These are phyloP conservation scores for Mayamaea pseudoterrestris DNA, from an alignment of 108 stramenopile genomes.

Conservation along the genomic window DNA sequence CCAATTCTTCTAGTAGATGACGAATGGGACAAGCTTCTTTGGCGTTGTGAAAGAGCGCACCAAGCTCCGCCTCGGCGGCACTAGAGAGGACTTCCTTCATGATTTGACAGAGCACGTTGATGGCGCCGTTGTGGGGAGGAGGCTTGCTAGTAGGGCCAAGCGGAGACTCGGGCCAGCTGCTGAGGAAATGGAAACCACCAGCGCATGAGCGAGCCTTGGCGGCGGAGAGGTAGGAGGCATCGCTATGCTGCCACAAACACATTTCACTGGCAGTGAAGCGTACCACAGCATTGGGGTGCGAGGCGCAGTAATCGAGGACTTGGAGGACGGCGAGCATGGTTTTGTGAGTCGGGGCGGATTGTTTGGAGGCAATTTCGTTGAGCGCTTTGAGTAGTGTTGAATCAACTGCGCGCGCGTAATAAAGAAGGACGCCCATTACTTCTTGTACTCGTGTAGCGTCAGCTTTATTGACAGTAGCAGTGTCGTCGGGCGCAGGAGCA, in stretches of 20 bases:
- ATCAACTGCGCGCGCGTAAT: conserved; percentile 28
- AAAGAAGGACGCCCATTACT: conserved; percentile 28
- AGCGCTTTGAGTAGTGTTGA: conserved; percentile 17
- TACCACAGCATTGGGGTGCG: conserved; percentile 26
- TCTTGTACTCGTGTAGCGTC: conserved; percentile 21
- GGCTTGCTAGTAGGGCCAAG: background rate
- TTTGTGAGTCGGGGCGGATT: conserved; percentile 11
- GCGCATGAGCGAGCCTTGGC: conserved; percentile 17
- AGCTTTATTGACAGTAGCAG: background rate
- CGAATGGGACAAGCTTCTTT: conserved; percentile 11
- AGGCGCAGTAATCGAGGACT: conserved; percentile 34
- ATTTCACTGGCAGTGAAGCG: conserved; percentile 23
- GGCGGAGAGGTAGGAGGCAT: conserved; percentile 25
- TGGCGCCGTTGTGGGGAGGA: conserved; percentile 13
- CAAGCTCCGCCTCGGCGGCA: conserved; percentile 31
- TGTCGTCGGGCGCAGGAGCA: conserved; percentile 7
- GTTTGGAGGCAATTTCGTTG: conserved; percentile 13
- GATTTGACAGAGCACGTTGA: background rate
- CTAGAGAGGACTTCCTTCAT: conserved; percentile 15
- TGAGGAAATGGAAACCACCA: conserved; percentile 18
- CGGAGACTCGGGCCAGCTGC: too few relatives aligned
- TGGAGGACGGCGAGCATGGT: conserved; percentile 8
- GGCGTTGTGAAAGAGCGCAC: conserved; percentile 17
- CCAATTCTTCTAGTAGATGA: conserved; percentile 17
- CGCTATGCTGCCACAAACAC: conserved; percentile 17